Conservation (phyloP, 1,284 basidiomycete genomes). For the Cutaneotrichosporon cavernicola region DNA sequence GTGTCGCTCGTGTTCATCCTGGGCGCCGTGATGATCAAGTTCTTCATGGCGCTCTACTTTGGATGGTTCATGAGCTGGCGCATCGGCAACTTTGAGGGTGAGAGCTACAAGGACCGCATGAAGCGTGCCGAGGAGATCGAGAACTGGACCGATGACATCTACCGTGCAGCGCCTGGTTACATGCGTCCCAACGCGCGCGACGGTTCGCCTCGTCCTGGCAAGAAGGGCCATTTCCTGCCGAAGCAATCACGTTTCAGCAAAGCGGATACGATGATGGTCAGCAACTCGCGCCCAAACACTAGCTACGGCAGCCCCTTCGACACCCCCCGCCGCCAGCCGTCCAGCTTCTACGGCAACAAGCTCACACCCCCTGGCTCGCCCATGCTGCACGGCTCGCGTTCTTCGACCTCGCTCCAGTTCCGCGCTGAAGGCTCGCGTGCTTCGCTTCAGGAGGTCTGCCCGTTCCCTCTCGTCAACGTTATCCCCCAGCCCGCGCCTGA, state of each 20-base stretch:
- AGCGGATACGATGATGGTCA: constrained; percentile 66
- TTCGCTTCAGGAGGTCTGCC: constrained; percentile 60
- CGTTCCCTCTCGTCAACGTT: constrained; percentile 83
- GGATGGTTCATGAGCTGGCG: constrained; percentile 96
- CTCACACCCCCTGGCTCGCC: constrained; percentile 67
- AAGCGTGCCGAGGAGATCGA: constrained; percentile 87
- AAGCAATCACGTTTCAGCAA: constrained; percentile 79
- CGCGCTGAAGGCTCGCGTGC: constrained; percentile 44
- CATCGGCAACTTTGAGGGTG: constrained; percentile 87
- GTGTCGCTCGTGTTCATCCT: constrained; percentile 96
- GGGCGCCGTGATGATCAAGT: constrained; percentile 92
- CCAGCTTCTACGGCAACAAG: constrained; percentile 51
- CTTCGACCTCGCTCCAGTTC: constrained; percentile 71
- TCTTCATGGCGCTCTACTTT: constrained; percentile 94
- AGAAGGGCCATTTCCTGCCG: constrained; percentile 65
- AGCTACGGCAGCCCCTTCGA: constrained; percentile 61
- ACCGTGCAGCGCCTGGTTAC: constrained; percentile 84
- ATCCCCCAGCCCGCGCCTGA: constrained; percentile 89
- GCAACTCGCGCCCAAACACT: constrained; percentile 65
- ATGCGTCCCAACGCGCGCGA: constrained; percentile 81
- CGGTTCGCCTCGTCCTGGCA: constrained; percentile 56
- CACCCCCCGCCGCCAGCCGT: constrained; percentile 30
- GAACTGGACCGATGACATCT: constrained; percentile 94
- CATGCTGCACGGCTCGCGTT: constrained; percentile 70
- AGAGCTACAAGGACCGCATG: constrained; percentile 94